Evolutionary conservation across 176 grass and related monocot genomes (phyloP), one percentile per base, ranked within the genome.

Genomic region (Aechmea fasciata): DNA sequence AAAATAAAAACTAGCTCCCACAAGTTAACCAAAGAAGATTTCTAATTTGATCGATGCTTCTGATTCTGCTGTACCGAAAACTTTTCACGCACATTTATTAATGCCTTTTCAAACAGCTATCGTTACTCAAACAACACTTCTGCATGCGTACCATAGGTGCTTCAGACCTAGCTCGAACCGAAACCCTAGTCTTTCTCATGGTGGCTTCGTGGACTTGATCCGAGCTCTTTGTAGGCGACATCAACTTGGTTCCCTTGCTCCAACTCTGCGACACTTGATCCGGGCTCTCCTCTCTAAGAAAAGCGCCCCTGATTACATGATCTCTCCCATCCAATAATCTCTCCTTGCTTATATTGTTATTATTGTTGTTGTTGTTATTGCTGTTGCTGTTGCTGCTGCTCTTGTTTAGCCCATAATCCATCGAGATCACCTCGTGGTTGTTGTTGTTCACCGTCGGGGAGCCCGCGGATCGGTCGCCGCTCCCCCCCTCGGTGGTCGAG

Each of bases 401-500:
- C 33, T 41, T 41, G 33, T 41, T 41, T 41, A 41, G 33, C 4
- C 33, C 33, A 41, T 41, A 41, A 41, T 41, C 33, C 33, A 41
- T 41, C 5, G 33, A 72, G 69, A 68, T 65, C 11, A 77, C 51
- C 13, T 86, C 83, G 28, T 83, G 66, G 53, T 77, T 72, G 49
- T 74, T 80, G 64, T 71, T 80, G 68, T 75, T 18, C 83, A 82
- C 1, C 69, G 67, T 10, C 80, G 83, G 33, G 69, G 65, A 1
- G 25, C 25, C 25, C 70, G 75, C 3, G 74, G 85, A 57, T 57
- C n/a, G 52, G n/a, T 57, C 52, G 13, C 13, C 52, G 71, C 85
- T 96, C 49, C 83, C 86, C 25, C 64, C 83, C 65, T 87, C 83
- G 24, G 89, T 92, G 11, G 89, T 91, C n/a, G 93, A 96, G 81